Conservation (phyloP, 1,284 basidiomycete genomes). For the Rhodofomes roseus region DNA sequence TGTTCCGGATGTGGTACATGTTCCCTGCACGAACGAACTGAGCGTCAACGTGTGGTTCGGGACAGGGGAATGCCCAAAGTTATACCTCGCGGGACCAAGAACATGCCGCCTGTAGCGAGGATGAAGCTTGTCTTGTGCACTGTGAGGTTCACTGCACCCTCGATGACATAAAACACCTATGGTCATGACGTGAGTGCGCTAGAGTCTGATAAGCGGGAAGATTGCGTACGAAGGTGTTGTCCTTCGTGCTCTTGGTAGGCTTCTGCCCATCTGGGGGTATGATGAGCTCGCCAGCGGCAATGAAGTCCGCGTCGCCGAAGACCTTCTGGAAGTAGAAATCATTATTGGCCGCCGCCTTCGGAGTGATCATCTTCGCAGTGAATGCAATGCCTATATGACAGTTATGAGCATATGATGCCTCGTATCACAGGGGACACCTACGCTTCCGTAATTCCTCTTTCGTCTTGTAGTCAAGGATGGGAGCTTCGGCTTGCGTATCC, state of each 20-base stretch:
- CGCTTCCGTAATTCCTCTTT: slow-evolving; percentile 64
- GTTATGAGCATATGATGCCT: not conserved
- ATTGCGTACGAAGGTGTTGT: slow-evolving; percentile 88
- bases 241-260: slow-evolving; percentile 85
- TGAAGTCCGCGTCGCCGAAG: slow-evolving; percentile 90
- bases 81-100: slow-evolving; percentile 87
- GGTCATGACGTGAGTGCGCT: slow-evolving; percentile 1
- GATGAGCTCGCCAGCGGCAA: slow-evolving; percentile 85
- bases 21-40: slow-evolving; percentile 60
- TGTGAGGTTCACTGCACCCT: slow-evolving; percentile 84
- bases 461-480: slow-evolving; percentile 68
- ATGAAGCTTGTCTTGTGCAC: slow-evolving; percentile 79
- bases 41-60: not conserved
- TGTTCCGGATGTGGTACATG: slow-evolving; percentile 87
- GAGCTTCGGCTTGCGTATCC: slow-evolving; percentile 63
- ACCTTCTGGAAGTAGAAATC: slow-evolving; percentile 90
- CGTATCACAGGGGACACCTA: slow-evolving; percentile 37
- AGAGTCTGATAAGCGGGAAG: not conserved
- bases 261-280: slow-evolving; percentile 80
- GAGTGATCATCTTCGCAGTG: slow-evolving; percentile 61
- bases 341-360: slow-evolving; percentile 54
- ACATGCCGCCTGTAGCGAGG: slow-evolving; percentile 82
- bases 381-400: slow-evolving; percentile 63
- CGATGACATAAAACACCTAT: slow-evolving; percentile 85
- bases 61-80: not conserved